Base-by-base conservation (phyloP, 768 basidiomycete genomes). In the Russula earlei region DNA sequence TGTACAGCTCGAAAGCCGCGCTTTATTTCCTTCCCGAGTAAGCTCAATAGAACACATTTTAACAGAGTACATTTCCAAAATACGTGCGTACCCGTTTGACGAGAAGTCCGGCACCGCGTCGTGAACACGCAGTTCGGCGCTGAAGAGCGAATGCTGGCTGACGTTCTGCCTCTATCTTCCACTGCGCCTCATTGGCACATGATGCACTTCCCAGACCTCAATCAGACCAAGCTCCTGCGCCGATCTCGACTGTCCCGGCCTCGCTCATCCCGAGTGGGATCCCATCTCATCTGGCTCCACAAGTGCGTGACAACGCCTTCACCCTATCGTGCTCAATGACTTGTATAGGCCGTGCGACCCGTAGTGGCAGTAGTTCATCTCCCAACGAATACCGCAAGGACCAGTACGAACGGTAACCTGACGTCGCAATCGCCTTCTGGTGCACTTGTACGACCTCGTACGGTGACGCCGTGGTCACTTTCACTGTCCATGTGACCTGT, bases 31-130 rank as follows among this genome's bases (percentile, higher is more conserved):
- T 3, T 20, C 12, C 33, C 33, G 24, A 36, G 17, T 7, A 17
- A n/a, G 15, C 10, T 2, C 5, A 3, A 43, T n/a, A 19, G 29
- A 49, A 12, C 17, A 4, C 15, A 19, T 31, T 17, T 37, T 12
- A 34, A 24, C 63, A 74, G 70, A 76, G 66, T 44, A 60, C 36
- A 72, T 52, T 78, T 75, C 64, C 75, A 74, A 4, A 72, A 75
- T 54, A 67, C 75, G 79, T 57, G 78, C 71, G 5, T 82, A 80
- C 58, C 77, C 80, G 2, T 82, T 72, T 60, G 81, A 82, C 62
- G 80, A 82, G 64, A 60, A 68, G 25, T 71, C 68, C 58, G 73
- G 77, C 61, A 70, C 77, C 0, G 80, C 83, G 0, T 68, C 82
- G 38, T 81, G 74, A 71, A 78, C 71, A 1, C 83, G 82, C 66